phyloP scores from a whole-genome alignment of 805 yeast species.

The Monosporozyma yasuniensis region DNA sequence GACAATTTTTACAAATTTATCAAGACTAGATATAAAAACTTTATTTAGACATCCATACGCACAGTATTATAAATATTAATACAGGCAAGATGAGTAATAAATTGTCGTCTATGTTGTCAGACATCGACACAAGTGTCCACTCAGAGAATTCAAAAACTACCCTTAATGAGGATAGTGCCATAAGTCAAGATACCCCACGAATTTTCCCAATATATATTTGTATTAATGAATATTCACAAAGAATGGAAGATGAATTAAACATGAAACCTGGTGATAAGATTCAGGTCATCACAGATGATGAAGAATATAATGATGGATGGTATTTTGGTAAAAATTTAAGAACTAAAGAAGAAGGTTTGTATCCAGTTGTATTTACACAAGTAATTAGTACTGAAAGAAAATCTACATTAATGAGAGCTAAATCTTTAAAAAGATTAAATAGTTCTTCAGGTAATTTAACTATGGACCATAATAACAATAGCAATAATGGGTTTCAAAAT shows the following conservation, averaged over 20 bases:
- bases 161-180: constrained; percentile 1
- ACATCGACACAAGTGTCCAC: constrained; percentile 4
- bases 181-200: constrained; percentile 6
- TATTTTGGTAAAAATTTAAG: constrained; percentile 75
- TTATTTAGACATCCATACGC: not conserved
- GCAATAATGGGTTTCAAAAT: not conserved
- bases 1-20: not conserved
- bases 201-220: constrained; percentile 39
- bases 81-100: constrained; percentile 6
- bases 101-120: constrained; percentile 6
- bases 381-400: constrained; percentile 31
- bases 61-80: not conserved
- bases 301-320: constrained; percentile 96
- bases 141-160: constrained; percentile 3
- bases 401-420: constrained; percentile 44
- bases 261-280: constrained; percentile 75
- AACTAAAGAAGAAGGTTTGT: constrained; percentile 72
- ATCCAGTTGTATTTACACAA: constrained; percentile 84
- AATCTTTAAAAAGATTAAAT: constrained; percentile 44
- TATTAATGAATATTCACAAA: constrained; percentile 76
- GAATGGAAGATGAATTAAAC: constrained; percentile 83
- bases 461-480: not conserved
- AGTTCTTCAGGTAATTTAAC: constrained; percentile 18
- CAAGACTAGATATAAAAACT: not conserved
- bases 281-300: constrained; percentile 85